These are phyloP conservation scores for Hypoxylon sp. DNA, from an alignment of 2,329 filamentous ascomycete species.

Conservation along the genomic window DNA sequence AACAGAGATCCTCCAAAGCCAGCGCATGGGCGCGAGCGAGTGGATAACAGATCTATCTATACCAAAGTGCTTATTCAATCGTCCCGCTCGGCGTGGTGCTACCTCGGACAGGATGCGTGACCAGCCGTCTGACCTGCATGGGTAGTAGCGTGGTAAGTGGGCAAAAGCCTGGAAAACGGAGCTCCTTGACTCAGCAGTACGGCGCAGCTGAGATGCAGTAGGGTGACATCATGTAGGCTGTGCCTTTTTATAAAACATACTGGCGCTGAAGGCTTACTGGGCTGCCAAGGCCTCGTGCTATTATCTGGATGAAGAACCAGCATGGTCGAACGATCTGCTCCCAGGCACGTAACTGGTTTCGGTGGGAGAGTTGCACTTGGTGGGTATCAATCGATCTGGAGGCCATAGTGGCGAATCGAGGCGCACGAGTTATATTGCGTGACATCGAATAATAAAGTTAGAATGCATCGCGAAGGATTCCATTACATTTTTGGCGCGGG, in stretches of 20 bases:
- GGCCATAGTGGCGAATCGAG: conserved; percentile 17
- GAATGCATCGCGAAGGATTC: conserved; percentile 37
- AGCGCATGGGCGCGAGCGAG: conserved; percentile 27
- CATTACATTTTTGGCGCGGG: conserved; percentile 3
- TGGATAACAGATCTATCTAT: conserved; percentile 44
- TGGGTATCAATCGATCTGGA: conserved; percentile 15
- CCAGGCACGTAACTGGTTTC: conserved; percentile 29
- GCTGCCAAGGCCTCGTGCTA: conserved; percentile 32
- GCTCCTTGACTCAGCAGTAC: conserved; percentile 39
- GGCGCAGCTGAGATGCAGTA: conserved; percentile 35
- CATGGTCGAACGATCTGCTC: conserved; percentile 6
- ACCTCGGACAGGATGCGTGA: conserved; percentile 34
- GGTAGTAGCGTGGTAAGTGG: conserved; percentile 28
- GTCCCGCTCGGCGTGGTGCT: conserved; percentile 12
- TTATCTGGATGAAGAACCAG: conserved; percentile 23
- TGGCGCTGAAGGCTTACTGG: conserved; percentile 34
- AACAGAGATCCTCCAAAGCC: conserved; percentile 15
- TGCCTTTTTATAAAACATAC: conserved; percentile 36
- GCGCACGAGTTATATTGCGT: conserved; percentile 21
- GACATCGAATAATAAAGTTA: conserved; percentile 7
- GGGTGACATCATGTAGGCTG: conserved; percentile 42
- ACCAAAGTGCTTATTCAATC: conserved; percentile 16
- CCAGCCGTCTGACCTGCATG: conserved; percentile 39
- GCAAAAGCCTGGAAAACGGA: conserved; percentile 23
- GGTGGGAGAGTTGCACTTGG: conserved; percentile 26